Conservation (phyloP, 495 filamentous ascomycete species). For the Daldinia concentrica region DNA sequence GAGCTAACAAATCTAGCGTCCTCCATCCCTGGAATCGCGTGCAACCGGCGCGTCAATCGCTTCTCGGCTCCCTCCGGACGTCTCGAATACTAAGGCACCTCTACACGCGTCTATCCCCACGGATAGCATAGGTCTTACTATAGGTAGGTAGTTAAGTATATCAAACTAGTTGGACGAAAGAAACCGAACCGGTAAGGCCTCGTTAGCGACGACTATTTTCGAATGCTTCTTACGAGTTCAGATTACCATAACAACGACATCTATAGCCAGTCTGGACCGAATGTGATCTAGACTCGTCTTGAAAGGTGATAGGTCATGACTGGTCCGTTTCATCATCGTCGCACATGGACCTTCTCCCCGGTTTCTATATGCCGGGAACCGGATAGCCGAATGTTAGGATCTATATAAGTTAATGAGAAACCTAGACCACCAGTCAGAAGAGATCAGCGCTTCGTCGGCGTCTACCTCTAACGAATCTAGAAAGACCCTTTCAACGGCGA, state of each 20-base stretch:
- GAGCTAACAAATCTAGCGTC: slow-evolving; percentile 33
- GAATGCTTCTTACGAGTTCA: neutral
- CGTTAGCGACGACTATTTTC: neutral
- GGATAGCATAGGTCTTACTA: neutral
- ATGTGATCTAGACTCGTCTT: neutral
- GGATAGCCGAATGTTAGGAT: slow-evolving; percentile 19
- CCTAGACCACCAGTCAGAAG: neutral
- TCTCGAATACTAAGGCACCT: slow-evolving; percentile 19
- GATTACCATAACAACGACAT: neutral
- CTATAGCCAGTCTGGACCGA: neutral
- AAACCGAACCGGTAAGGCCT: neutral
- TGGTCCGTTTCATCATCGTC: slow-evolving; percentile 33
- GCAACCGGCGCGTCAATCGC: slow-evolving; percentile 38
- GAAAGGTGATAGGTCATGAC: slow-evolving; percentile 25
- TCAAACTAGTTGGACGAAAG: neutral
- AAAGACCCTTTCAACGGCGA: slow-evolving; percentile 19
- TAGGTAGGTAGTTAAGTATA: neutral
- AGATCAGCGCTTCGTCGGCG: neutral
- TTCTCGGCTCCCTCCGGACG: slow-evolving; percentile 42
- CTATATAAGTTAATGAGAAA: neutral
- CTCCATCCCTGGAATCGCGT: slow-evolving; percentile 38
- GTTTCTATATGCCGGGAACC: slow-evolving; percentile 38
- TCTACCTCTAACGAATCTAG: neutral
- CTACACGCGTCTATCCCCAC: slow-evolving; percentile 35
- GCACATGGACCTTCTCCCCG: slow-evolving; percentile 30